Base-by-base conservation (phyloP, 352 stramenopile species). In the Phytophthora litchii region DNA sequence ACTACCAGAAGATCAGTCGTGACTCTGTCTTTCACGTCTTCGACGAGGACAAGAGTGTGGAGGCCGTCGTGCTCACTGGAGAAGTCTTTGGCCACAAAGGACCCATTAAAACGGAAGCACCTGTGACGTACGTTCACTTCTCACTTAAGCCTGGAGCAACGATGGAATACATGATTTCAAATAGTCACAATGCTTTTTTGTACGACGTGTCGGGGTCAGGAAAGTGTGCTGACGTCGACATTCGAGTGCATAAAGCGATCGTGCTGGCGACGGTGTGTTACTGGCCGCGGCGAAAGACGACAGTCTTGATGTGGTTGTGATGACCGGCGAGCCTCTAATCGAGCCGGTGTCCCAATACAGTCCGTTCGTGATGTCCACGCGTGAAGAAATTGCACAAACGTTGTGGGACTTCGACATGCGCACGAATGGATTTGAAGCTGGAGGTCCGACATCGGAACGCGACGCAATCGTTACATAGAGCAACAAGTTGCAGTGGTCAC, bases 341-440 rank as follows among this genome's bases (percentile, higher is more conserved):
- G 79, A 89, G 56, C 72, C 74, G 3, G 59, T 89, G 2, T 64
- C 69, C 19, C 77, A 83, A 48, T 76, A 89, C 48, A 76, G 76
- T 20, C 76, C 79, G 29, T 88, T 86, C 37, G 76, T 88, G 37
- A 88, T 89, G 79, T 77, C 60, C 17, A 80, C 67, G 10, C 19
- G 56, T 6, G 56, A 72, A 14, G 73, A 85, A 20, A 84, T 85
- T 35, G 63, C 67, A n/a, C 45, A 74, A 42, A 77, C 76, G 12
- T 55, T 85, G 19, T 44, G 60, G 13, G 74, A 89, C 42, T 86
- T 76, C 52, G 61, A 85, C 23, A 40, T 60, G 9, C 61, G 71
- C 32, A 71, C 66, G 32, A 88, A 88, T 43, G 76, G 78, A 8
- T 88, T 88, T 34, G 78, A 88, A 55, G 72, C 13, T 89, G 79